Base-by-base conservation (phyloP, 2,329 filamentous ascomycete genomes). In the Celoporthe dispersa region DNA sequence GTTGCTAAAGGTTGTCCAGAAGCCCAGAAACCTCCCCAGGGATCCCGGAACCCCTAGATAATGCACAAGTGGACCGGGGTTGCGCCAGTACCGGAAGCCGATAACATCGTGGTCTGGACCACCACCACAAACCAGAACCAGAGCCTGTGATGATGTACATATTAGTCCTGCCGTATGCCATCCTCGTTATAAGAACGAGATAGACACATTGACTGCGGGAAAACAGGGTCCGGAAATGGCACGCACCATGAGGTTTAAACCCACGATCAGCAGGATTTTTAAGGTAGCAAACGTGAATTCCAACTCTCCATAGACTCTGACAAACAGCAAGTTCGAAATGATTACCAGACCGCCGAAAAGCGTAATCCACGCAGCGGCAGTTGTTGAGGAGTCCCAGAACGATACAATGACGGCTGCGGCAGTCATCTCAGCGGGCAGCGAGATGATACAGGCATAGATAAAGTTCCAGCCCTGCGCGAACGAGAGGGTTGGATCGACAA, bases 1-100 rank as follows among this genome's bases (percentile, higher is more conserved):
- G 51, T 66, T 66, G 51, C n/a, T 59, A 35, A 64, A 75, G 68
- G 60, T 73, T 68, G 44, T 73, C 75, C 2, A 73, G 69, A 19
- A 75, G 51, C 64, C 72, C 39, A 76, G 68, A 12, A 75, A 72
- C 39, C 73, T 70, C 51, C 73, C 75, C 28, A 76, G 64, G 11
- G 64, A 73, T 19, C 73, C 74, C 41, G 70, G 70, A 59, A 75
- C 72, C 4, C 71, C 72, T 51, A 59, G 35, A 35, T 59, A 66
- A 35, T 73, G 78, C 2, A 71, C 63, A 12, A 74, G 60, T 1
- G 74, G 68, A 1, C 74, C 75, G 11, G 68, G 61, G n/a, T 69
- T 31, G 57, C 68, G 64, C 71, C 71, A 73, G 68, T 73, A 73
- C 22, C 57, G 51, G 57, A 73, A 75, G 9, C 75, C 75, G 25